A percentile compares a stretch with the other conserved stretches of the same genome.
Conservation (phyloP, 768 basidiomycete species). For the Ramaria rubella region DNA sequence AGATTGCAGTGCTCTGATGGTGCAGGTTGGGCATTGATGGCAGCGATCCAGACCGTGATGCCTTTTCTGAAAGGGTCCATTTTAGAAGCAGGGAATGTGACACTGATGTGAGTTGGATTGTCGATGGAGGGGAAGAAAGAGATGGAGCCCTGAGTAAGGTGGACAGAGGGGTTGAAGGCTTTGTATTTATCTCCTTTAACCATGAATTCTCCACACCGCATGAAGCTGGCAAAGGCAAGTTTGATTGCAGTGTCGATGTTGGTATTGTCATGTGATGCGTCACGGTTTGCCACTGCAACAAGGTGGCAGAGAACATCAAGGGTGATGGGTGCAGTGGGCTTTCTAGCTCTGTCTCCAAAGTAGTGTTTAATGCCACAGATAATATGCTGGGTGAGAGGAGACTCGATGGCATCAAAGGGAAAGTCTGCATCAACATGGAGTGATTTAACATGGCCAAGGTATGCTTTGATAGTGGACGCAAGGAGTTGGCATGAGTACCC, state of each 20-base stretch:
- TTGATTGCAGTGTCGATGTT: slow-evolving; percentile 15
- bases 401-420: slow-evolving; percentile 20
- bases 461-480: no score
- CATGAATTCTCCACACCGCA: slow-evolving; percentile 21
- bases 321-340: slow-evolving; percentile 24
- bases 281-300: background rate
- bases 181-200: no score
- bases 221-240: slow-evolving; percentile 18
- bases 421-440: slow-evolving; percentile 28
- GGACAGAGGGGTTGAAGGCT: slow-evolving; percentile 11
- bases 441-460: no score
- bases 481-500: no score
- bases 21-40: slow-evolving; percentile 13
- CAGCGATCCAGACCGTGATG: slow-evolving; percentile 20
- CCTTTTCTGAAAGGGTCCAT: slow-evolving; percentile 31
- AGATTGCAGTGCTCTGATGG: slow-evolving; percentile 11
- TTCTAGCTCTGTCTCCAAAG: slow-evolving; percentile 22
- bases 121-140: slow-evolving; percentile 23
- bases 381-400: slow-evolving; percentile 22
- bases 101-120: slow-evolving; percentile 13
- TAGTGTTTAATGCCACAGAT: slow-evolving; percentile 29
- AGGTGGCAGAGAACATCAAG: slow-evolving; percentile 16
- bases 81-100: slow-evolving; percentile 30
- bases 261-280: background rate
- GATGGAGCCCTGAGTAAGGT: slow-evolving; percentile 22